Percentiles rank a stretch among this genome's conserved stretches.
Conservation (phyloP, 768 basidiomycete species). For the Mrakia gelida region DNA sequence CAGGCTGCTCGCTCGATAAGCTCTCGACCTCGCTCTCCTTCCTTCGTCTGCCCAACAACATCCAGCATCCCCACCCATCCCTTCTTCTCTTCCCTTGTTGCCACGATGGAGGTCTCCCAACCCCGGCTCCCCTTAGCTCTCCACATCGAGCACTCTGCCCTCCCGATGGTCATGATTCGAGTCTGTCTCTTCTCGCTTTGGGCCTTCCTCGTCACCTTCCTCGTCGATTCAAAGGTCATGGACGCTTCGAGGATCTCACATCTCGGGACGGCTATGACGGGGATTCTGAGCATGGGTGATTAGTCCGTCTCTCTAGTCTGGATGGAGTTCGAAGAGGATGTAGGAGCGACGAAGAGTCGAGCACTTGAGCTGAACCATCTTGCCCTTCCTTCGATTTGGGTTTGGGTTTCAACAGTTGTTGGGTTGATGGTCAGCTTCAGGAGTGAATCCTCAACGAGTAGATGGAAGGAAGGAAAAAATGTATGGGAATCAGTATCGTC, state of each 20-base stretch:
- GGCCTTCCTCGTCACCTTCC: conserved; percentile 12
- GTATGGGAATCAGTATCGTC: conserved; percentile 9
- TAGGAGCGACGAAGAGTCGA: not conserved
- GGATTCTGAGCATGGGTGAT: conserved; percentile 13
- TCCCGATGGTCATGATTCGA: conserved; percentile 6
- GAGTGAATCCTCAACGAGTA: not conserved
- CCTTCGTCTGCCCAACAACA: too few species aligned
- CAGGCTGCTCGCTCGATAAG: too few species aligned
- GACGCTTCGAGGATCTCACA: not conserved
- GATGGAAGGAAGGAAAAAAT: conserved; percentile 5
- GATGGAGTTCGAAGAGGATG: not conserved
- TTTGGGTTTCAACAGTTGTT: not conserved
- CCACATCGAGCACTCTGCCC: conserved; percentile 13
- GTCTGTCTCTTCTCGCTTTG: conserved; percentile 16
- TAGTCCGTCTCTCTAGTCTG: not conserved
- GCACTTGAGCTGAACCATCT: not conserved
- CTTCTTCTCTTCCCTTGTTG: too few species aligned
- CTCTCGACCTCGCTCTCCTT: too few species aligned
- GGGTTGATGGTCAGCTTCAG: conserved; percentile 14
- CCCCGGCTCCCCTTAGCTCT: not conserved
- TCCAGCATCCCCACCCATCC: too few species aligned
- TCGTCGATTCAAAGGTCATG: conserved; percentile 14
- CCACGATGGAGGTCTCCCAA: not conserved
- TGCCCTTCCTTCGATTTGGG: not conserved
- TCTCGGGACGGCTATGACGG: not conserved